A percentile compares a stretch with the other conserved stretches of the same genome.
These are phyloP conservation scores for Camellia lanceoleosa DNA, from an alignment of 148 eudicot genomes.

Conservation along the genomic window DNA sequence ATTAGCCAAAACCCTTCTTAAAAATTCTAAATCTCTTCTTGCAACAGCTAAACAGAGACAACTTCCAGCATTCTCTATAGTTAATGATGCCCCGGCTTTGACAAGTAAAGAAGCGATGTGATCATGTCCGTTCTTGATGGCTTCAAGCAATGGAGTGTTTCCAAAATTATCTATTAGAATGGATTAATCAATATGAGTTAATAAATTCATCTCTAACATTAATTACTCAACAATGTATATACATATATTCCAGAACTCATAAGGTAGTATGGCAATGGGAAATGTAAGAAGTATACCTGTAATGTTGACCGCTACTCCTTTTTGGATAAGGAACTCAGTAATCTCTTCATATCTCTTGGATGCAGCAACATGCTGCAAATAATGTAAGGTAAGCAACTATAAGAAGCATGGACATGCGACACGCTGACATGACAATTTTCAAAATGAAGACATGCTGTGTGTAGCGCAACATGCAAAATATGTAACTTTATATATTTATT, in stretches of 20 bases:
- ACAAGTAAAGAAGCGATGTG: constrained; percentile 32
- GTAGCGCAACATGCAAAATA: too few species aligned
- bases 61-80: constrained; percentile 29
- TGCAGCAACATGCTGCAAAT: constrained; percentile 40
- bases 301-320: constrained; percentile 17
- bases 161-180: constrained; percentile 32
- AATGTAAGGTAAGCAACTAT: background rate
- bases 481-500: too few species aligned
- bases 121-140: constrained; percentile 42
- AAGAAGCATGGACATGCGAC: too few species aligned
- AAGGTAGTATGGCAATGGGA: background rate
- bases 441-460: too few species aligned
- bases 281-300: constrained; percentile 17
- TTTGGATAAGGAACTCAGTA: constrained; percentile 28
- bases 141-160: constrained; percentile 40
- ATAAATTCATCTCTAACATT: background rate
- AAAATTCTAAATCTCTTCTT: constrained; percentile 22
- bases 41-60: constrained; percentile 33
- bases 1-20: constrained; percentile 30
- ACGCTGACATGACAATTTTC: too few species aligned
- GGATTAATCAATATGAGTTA: background rate
- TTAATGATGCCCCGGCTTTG: constrained; percentile 28
- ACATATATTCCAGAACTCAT: background rate
- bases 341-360: constrained; percentile 39
- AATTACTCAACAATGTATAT: background rate